Base-by-base conservation (phyloP, 2,329 filamentous ascomycete species). In the Aspergillus novofumigatus region DNA sequence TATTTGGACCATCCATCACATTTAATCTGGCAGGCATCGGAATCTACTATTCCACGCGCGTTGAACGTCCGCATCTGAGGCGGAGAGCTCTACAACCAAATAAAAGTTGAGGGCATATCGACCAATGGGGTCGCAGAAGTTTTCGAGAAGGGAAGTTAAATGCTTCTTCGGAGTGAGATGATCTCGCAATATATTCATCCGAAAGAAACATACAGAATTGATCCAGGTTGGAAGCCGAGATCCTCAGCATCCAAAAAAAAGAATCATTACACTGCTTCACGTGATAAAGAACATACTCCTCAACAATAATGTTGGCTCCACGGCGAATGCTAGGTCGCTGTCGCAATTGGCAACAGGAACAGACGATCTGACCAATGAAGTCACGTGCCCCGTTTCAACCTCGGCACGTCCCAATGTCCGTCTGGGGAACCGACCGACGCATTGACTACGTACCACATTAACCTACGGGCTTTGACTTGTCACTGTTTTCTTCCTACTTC, bases 391-490 rank as follows among this genome's bases (percentile, higher is more conserved):
- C 1, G 0, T 3, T 29, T 55, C 49, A 56, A 62, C 62, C 62
- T 65, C 62, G 62, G 62, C 59, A 56, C 57, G 21, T 52, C 32
- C 21, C 29, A 50, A 35, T 25, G 42, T 42, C 60, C 52, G 44
- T 64, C 60, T 61, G 60, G 62, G 62, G 62, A 61, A 59, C 55
- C 54, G 53, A 62, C 58, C 61, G 58, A 60, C 52, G 44, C 21
- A 25, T 47, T 26, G 21, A 50, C 49, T 35, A 17, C 11, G 32
- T 35, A 25, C 14, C 49, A 52, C 20, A 57, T 50, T 51, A 56
- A 51, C 58, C 54, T 54, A 56, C 50, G 44, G 51, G 45, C 56
- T 26, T 38, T 54, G 44, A 45, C 52, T 56, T 52, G 50, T 58
- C 51, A 48, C 28, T 29, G 26, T 55, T 35, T 32, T 47, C 29